These are phyloP conservation scores for Hemileccinum hortonii DNA, from an alignment of 1,284 basidiomycete genomes.

Conservation along the genomic window DNA sequence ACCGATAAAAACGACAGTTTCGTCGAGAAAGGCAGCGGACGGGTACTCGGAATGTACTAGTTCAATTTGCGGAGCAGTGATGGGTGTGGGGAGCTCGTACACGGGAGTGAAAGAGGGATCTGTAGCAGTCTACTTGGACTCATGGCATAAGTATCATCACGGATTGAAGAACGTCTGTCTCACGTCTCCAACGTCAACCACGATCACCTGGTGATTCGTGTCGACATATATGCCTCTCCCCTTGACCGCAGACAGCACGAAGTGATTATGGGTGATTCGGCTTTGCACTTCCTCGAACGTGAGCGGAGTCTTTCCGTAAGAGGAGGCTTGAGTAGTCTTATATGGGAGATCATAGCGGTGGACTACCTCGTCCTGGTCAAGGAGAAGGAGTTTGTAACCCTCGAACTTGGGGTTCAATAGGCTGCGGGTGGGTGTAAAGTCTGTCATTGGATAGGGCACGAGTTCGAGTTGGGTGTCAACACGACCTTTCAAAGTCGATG, in stretches of 20 bases:
- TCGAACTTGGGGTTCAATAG: conserved; percentile 84
- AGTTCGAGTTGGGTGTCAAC: too few relatives aligned
- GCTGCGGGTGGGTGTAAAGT: conserved; percentile 40
- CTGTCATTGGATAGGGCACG: conserved; percentile 21
- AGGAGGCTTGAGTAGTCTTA: conserved; percentile 58
- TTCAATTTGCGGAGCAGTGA: conserved; percentile 40
- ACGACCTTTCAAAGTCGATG: too few relatives aligned
- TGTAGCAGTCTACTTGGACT: conserved; percentile 47
- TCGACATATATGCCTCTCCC: conserved; percentile 71
- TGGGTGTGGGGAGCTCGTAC: conserved; percentile 57
- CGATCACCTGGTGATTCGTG: conserved; percentile 59
- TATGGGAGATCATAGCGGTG: conserved; percentile 50
- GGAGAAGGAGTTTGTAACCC: conserved; percentile 71
- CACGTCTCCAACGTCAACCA: conserved; percentile 60
- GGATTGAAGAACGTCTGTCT: conserved; percentile 26
- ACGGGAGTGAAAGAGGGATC: conserved; percentile 56
- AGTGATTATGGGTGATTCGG: conserved; percentile 84
- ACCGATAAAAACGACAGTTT: conserved; percentile 56
- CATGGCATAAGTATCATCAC: conserved; percentile 18
- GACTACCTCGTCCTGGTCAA: conserved; percentile 55
- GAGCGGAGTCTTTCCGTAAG: conserved; percentile 57
- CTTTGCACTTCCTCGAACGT: conserved; percentile 81
- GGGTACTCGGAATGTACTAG: conserved; percentile 71
- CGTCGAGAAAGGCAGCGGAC: conserved; percentile 59
- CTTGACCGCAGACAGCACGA: conserved; percentile 50